phyloP scores from a whole-genome alignment of 139 green algal genomes.

The Bryopsis sp. region DNA sequence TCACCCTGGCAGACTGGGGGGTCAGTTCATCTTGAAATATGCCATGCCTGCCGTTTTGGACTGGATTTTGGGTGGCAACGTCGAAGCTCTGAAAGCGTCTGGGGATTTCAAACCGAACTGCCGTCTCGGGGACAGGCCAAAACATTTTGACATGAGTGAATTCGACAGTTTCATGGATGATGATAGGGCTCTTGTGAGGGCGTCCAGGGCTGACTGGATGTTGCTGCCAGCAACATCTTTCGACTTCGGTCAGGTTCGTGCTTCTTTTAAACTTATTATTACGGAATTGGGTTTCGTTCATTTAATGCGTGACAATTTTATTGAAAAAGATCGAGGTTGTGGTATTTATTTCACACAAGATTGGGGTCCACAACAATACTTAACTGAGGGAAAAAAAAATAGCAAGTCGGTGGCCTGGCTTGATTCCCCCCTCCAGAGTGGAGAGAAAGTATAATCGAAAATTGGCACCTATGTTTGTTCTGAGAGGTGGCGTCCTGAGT shows the following conservation, averaged over 20 bases:
- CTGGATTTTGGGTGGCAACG: constrained; percentile 80
- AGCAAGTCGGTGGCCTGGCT: no score
- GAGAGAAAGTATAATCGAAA: no score
- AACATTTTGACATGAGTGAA: constrained; percentile 48
- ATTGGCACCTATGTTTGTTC: no score
- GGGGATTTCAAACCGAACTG: constrained; percentile 23
- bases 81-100: constrained; percentile 28
- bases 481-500: no score
- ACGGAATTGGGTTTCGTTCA: background rate
- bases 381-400: no score
- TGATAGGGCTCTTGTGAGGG: constrained; percentile 51
- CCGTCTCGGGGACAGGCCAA: constrained; percentile 47
- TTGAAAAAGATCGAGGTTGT: no score
- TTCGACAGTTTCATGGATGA: constrained; percentile 53
- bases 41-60: constrained; percentile 72
- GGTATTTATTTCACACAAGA: background rate
- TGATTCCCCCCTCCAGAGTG: no score
- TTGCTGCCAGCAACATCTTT: constrained; percentile 34
- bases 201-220: constrained; percentile 59
- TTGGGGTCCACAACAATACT: background rate
- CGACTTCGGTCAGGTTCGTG: background rate
- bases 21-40: constrained; percentile 56
- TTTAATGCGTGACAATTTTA: no score
- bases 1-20: constrained; percentile 81
- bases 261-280: background rate